Conservation (phyloP, 495 filamentous ascomycete genomes). For the Lophiostoma macrostomum region DNA sequence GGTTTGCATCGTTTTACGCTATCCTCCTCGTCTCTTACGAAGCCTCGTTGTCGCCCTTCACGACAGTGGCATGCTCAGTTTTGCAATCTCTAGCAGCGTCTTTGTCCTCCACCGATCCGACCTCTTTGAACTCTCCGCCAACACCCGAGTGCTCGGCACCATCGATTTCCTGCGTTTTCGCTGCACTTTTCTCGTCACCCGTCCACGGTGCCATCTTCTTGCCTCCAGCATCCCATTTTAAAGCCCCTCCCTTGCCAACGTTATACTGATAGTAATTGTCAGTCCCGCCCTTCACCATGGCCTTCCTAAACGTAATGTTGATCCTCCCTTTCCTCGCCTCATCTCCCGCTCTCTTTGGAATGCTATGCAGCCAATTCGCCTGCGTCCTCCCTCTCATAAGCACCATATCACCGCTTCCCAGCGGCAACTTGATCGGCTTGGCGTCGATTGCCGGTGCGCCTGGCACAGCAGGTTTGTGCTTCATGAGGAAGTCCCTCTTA, state of each 20-base stretch:
- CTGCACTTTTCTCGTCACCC: background rate
- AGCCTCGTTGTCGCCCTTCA: no score
- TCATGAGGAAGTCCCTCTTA: conserved; percentile 65
- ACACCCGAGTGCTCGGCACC: no score
- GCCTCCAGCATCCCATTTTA: conserved; percentile 55
- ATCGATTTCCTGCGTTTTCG: no score
- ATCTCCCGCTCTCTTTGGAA: conserved; percentile 66
- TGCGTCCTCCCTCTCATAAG: conserved; percentile 70
- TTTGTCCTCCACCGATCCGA: no score
- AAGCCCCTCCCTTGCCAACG: conserved; percentile 62
- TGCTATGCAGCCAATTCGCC: conserved; percentile 66
- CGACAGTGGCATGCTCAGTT: no score
- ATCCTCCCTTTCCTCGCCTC: conserved; percentile 59
- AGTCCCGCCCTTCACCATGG: conserved; percentile 61
- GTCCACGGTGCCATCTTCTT: conserved; percentile 52
- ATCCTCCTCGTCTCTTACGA: no score
- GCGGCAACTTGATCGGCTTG: conserved; percentile 56
- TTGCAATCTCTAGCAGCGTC: no score
- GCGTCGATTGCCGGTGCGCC: conserved; percentile 24
- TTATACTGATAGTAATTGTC: conserved; percentile 76
- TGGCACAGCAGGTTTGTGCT: conserved; percentile 55
- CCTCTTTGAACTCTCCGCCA: no score
- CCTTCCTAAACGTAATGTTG: conserved; percentile 71
- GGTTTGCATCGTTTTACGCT: no score
- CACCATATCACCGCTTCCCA: conserved; percentile 67